Conservation (phyloP, 768 basidiomycete genomes). For the Hirschioporus abietinus region DNA sequence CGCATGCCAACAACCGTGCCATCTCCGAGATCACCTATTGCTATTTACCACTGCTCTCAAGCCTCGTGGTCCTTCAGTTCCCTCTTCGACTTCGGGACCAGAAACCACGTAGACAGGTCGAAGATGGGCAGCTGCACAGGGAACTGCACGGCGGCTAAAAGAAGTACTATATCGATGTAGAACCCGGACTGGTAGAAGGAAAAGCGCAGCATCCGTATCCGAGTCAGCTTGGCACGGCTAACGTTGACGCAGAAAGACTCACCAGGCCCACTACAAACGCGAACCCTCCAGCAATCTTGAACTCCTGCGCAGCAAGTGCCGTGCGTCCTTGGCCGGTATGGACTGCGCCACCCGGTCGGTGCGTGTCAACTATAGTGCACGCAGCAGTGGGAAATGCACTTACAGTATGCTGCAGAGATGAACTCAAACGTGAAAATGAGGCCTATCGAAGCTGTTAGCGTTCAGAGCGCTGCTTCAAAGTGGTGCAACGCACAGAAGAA, state of each 20-base stretch:
- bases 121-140: conserved; percentile 7
- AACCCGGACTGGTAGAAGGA: conserved; percentile 1
- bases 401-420: conserved; percentile 8
- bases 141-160: conserved; percentile 7
- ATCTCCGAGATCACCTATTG: background rate
- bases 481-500: conserved; percentile 5
- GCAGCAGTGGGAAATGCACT: background rate
- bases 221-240: background rate
- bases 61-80: background rate
- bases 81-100: background rate
- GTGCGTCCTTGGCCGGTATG: conserved; percentile 3
- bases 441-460: conserved; percentile 3
- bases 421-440: conserved; percentile 5
- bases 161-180: conserved; percentile 5
- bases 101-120: conserved; percentile 5
- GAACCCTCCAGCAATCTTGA: conserved; percentile 6
- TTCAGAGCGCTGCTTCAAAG: background rate
- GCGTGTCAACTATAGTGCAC: background rate
- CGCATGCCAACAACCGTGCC: background rate
- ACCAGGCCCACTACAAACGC: conserved; percentile 3
- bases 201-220: background rate
- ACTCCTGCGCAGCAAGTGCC: background rate
- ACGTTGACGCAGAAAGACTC: background rate
- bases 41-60: background rate
- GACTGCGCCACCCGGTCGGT: background rate